Evolutionary conservation across 129 eudicot genomes (phyloP).

Genomic region (Flaveria linearis): DNA sequence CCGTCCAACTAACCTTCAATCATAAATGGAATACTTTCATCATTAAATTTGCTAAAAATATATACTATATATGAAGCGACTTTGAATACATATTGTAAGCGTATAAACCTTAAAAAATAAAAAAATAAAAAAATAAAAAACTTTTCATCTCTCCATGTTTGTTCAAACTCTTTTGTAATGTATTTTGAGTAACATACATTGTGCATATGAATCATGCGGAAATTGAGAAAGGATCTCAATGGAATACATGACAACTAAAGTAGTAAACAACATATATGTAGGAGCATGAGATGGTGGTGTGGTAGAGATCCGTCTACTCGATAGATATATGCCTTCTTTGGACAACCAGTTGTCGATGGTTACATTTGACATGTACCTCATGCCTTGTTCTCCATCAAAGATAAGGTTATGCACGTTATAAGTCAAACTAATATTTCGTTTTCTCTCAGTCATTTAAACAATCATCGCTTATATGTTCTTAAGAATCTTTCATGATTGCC

Average conservation of each 20-base stretch:
- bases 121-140: background rate
- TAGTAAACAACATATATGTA: slow-evolving; percentile 20
- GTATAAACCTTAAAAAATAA: background rate
- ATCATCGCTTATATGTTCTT: background rate
- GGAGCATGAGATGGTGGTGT: slow-evolving; percentile 19
- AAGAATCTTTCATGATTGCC: background rate
- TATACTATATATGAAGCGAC: background rate
- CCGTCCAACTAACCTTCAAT: too few relatives aligned
- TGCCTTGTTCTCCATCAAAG: background rate
- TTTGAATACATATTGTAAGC: background rate
- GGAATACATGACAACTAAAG: slow-evolving; percentile 7
- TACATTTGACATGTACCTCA: slow-evolving; percentile 21
- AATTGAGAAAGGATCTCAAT: background rate
- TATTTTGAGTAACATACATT: background rate
- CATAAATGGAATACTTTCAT: background rate
- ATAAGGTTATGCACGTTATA: background rate
- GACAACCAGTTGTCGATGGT: slow-evolving; percentile 29
- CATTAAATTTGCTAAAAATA: background rate
- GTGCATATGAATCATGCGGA: background rate
- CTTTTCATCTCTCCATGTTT: background rate
- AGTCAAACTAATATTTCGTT: slow-evolving; percentile 25
- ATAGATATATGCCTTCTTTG: slow-evolving; percentile 26
- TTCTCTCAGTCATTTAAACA: background rate
- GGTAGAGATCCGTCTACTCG: slow-evolving; percentile 28
- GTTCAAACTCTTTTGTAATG: background rate